phyloP scores from a whole-genome alignment of 306 rosid genomes.

The Fagus sylvatica region DNA sequence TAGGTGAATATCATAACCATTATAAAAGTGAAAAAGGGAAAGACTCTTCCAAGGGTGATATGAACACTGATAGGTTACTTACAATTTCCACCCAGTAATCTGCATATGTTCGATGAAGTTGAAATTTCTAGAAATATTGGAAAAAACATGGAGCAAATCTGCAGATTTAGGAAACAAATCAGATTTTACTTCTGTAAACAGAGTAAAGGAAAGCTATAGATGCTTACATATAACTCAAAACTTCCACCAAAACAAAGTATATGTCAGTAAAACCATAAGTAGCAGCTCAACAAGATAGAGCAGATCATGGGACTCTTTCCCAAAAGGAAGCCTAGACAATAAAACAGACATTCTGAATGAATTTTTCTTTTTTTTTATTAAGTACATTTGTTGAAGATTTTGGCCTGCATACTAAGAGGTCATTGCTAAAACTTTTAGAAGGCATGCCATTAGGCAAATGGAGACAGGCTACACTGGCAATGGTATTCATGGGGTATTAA shows the following conservation, averaged over 20 bases:
- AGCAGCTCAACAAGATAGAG: not conserved
- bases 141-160: constrained; percentile 89
- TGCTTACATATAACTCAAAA: not conserved
- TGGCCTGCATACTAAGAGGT: too few species aligned
- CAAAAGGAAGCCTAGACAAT: too few species aligned
- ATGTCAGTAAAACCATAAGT: not conserved
- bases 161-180: constrained; percentile 35
- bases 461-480: not conserved
- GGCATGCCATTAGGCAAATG: not conserved
- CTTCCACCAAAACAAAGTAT: not conserved
- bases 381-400: too few species aligned
- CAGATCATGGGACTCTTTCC: not conserved
- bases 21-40: constrained; percentile 7
- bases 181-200: constrained; percentile 11
- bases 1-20: constrained; percentile 6
- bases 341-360: too few species aligned
- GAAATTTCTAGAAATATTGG: constrained; percentile 75
- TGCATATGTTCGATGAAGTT: constrained; percentile 84
- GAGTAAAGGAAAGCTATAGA: not conserved
- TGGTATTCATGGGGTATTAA: too few species aligned
- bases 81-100: constrained; percentile 90
- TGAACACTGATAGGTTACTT: constrained; percentile 36
- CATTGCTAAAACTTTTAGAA: not conserved
- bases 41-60: not conserved
- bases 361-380: too few species aligned